These are phyloP conservation scores for Kregervanrija delftensis DNA, from an alignment of 805 yeast genomes.

Conservation along the genomic window DNA sequence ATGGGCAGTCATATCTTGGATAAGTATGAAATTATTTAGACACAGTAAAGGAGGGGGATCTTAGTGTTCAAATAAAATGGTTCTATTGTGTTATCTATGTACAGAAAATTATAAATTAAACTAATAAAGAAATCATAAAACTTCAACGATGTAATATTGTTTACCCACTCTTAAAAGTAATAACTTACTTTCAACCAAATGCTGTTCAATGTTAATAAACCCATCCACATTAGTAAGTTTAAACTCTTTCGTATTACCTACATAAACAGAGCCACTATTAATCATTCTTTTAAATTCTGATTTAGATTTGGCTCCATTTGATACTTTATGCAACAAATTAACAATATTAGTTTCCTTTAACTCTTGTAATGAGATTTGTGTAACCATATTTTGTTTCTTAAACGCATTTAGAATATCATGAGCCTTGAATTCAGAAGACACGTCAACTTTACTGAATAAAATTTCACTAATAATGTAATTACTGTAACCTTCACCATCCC, in stretches of 20 bases:
- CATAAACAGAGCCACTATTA: conserved; percentile 64
- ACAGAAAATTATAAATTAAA: no score
- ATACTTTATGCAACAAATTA: conserved; percentile 41
- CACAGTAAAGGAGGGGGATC: conserved; percentile 63
- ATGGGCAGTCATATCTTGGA: conserved; percentile 74
- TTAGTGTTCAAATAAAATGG: not conserved
- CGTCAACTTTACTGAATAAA: conserved; percentile 35
- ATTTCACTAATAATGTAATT: conserved; percentile 64
- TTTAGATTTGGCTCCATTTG: conserved; percentile 38
- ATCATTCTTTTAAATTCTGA: conserved; percentile 40
- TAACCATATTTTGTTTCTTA: conserved; percentile 48
- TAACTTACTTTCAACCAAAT: conserved; percentile 52
- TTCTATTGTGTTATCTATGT: no score
- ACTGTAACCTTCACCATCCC: conserved; percentile 63
- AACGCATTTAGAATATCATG: conserved; percentile 51
- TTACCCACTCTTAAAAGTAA: conserved; percentile 73
- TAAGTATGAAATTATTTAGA: conserved; percentile 71
- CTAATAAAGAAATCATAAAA: conserved; percentile 9
- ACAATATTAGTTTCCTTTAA: conserved; percentile 35
- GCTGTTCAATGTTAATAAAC: conserved; percentile 35
- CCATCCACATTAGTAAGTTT: conserved; percentile 45
- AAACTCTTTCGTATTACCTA: conserved; percentile 48
- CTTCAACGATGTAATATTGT: conserved; percentile 51
- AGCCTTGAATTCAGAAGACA: conserved; percentile 33
- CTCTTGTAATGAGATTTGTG: conserved; percentile 27